Percentiles rank a stretch among this genome's conserved stretches.
Conservation (phyloP, 805 yeast genomes). For the Scheffersomyces coipomensis region DNA sequence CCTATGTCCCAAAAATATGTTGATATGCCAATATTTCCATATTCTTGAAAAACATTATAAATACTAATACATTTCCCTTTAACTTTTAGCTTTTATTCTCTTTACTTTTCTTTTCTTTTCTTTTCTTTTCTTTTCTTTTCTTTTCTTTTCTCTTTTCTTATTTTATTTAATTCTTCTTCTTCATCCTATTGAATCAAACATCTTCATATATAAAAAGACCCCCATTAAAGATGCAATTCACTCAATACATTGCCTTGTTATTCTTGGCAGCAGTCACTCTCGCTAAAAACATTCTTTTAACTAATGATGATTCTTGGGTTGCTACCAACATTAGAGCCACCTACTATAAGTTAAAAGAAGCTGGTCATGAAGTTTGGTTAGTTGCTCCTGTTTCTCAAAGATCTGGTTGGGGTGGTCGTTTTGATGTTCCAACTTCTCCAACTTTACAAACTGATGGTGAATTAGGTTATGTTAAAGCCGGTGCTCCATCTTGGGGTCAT, state of each 20-base stretch:
- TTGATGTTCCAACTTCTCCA: constrained; percentile 38
- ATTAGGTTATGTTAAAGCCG: constrained; percentile 45
- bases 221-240: constrained; percentile 40
- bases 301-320: constrained; percentile 60
- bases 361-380: constrained; percentile 49
- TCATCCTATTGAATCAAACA: too few relatives aligned
- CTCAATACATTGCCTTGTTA: constrained; percentile 56
- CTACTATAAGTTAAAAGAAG: constrained; percentile 44
- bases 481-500: constrained; percentile 57
- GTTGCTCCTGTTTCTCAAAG: constrained; percentile 53
- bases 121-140: neutral
- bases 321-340: constrained; percentile 57
- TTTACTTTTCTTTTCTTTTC: too few relatives aligned
- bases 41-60: too few relatives aligned
- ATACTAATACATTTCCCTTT: too few relatives aligned
- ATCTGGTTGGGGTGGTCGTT: constrained; percentile 57
- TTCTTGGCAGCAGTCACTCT: constrained; percentile 26
- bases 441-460: constrained; percentile 45
- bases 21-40: too few relatives aligned
- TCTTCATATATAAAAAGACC: too few relatives aligned
- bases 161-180: neutral
- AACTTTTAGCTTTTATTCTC: too few relatives aligned
- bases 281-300: constrained; percentile 23
- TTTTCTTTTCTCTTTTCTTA: neutral
- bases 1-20: too few relatives aligned